Evolutionary conservation across 768 basidiomycete genomes (phyloP).

Genomic region (Mycena rosella): DNA sequence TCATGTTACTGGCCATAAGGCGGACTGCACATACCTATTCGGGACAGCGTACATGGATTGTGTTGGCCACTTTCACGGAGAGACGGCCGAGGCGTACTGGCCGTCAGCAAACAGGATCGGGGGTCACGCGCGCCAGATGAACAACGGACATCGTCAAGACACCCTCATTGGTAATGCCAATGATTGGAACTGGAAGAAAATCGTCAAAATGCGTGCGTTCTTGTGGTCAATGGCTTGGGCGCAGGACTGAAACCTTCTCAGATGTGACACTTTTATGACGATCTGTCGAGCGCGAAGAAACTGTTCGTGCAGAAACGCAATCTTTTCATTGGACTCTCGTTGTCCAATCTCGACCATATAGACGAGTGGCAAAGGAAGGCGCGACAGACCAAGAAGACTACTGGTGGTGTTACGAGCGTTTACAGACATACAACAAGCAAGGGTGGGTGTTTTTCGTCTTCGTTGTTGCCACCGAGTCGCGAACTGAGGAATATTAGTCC

Average conservation of each 20-base stretch:
- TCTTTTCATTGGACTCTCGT: slow-evolving; percentile 1
- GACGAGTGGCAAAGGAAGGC: not conserved
- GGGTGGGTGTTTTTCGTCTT: too few relatives aligned
- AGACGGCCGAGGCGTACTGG: slow-evolving; percentile 8
- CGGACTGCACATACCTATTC: not conserved
- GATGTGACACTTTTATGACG: not conserved
- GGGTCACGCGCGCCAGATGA: not conserved
- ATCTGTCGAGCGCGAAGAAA: slow-evolving; percentile 2
- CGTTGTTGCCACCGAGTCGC: too few relatives aligned
- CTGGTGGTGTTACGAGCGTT: not conserved
- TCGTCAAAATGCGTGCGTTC: not conserved
- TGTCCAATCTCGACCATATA: not conserved
- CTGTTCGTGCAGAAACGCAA: not conserved
- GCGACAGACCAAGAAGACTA: not conserved
- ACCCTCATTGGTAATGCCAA: not conserved
- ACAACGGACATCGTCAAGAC: not conserved
- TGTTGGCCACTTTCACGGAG: not conserved
- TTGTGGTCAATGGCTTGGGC: too few relatives aligned
- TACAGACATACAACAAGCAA: slow-evolving; percentile 5
- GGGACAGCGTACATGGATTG: slow-evolving; percentile 5
- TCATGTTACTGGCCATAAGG: not conserved
- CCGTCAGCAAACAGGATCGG: slow-evolving; percentile 3
- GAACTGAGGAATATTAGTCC: slow-evolving; percentile 1
- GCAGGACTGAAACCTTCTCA: not conserved
- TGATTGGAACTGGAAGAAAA: not conserved